Base-by-base conservation (phyloP, 106 monocot genomes). In the Acorus gramineus region DNA sequence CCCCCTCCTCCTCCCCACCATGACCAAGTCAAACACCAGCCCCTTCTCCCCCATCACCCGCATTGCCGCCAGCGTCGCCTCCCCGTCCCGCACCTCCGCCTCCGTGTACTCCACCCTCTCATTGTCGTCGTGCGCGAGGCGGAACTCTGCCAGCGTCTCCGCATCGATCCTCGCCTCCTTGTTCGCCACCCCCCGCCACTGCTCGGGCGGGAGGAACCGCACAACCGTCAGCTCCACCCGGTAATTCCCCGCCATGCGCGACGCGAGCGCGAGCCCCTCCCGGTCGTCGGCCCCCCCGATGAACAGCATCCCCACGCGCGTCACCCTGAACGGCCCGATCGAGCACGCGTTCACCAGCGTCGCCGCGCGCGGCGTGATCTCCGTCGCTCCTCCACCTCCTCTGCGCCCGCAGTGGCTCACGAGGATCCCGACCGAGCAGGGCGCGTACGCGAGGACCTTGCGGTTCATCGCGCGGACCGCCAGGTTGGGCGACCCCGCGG, bases 201-300 rank as follows among this genome's bases (percentile, higher is more conserved):
- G 68, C 28, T 0, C n/a, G 10, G 42, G 7, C 7, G 11, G 7
- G 2, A 68, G 0, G 64, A 80, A 74, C 10, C 76, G 59, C 44
- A 57, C 46, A 8, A 79, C 66, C 0, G 49, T 56, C 49, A 83
- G 50, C 48, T 14, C 14, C 6, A 83, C 76, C 12, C 72, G 14
- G 0, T 43, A 3, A 47, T 73, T 66, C 11, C 7, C 61, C 3
- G 73, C 76, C 76, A 84, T 73, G 61, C 76, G 73, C 3, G 66
- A 28, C 2, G 73, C 79, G 46, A 62, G 60, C 0, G 73, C 52
- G 8, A 84, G 55, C 7, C 77, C 73, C 59, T 84, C 84, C 8
- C 84, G 73, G 65, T 84, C 84, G 57, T 84, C 84, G 0, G 73
- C 42, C 0, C 84, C 84, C 14, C 84, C 84, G 73, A 76, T 80